Conservation (phyloP, 352 stramenopile genomes). For the Phytophthora brassicae region DNA sequence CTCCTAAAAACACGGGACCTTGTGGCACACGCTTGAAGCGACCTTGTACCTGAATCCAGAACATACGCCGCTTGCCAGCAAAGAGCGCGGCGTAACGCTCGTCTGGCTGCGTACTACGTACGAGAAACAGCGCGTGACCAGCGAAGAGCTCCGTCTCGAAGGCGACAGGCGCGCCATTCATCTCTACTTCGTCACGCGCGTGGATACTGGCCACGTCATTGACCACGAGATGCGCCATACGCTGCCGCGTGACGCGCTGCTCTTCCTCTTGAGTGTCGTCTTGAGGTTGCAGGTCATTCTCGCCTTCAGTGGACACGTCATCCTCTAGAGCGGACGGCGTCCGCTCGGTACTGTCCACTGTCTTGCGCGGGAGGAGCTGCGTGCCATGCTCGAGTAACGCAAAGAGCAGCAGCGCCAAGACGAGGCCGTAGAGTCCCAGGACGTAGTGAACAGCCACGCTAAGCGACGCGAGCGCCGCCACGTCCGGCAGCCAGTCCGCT, state of each 20-base stretch:
- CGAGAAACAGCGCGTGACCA: conserved; percentile 79
- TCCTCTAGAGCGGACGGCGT: conserved; percentile 20
- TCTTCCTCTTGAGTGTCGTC: background rate
- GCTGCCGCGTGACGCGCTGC: conserved; percentile 1
- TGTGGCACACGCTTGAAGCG: conserved; percentile 67
- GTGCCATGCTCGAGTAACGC: conserved; percentile 43
- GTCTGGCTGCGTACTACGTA: conserved; percentile 69
- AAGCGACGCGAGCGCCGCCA: conserved; percentile 56
- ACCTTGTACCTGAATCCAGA: conserved; percentile 89
- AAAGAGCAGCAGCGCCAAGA: conserved; percentile 41
- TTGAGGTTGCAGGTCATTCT: conserved; percentile 12
- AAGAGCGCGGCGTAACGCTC: conserved; percentile 66
- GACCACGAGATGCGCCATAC: conserved; percentile 34
- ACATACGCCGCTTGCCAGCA: conserved; percentile 62
- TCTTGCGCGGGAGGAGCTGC: background rate
- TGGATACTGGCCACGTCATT: conserved; percentile 38
- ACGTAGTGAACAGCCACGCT: conserved; percentile 72
- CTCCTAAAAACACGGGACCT: conserved; percentile 70
- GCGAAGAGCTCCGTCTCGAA: conserved; percentile 90
- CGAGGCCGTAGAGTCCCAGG: conserved; percentile 53
- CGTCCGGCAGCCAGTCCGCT: conserved; percentile 51
- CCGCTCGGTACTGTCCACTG: conserved; percentile 11
- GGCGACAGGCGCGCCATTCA: conserved; percentile 61
- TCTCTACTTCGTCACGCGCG: conserved; percentile 25
- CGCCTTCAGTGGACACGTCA: conserved; percentile 23